Percentiles rank a stretch among this genome's conserved stretches.
These are phyloP conservation scores for Pholiota conissans DNA, from an alignment of 768 basidiomycete genomes.

Conservation along the genomic window DNA sequence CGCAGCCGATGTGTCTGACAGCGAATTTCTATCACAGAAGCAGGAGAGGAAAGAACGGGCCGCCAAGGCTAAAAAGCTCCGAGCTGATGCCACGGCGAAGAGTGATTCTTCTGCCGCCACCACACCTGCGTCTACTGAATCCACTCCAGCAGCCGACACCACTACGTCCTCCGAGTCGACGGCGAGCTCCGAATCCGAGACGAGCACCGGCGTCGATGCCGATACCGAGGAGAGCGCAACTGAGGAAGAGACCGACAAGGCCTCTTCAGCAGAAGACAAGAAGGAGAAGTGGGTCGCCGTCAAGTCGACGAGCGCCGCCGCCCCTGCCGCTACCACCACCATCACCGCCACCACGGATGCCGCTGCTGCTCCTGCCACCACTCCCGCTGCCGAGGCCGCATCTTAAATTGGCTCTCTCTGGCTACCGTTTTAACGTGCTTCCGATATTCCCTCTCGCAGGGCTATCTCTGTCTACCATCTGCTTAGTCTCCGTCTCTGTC, in stretches of 20 bases:
- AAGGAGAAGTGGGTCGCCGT: constrained; percentile 82
- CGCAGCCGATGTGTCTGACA: constrained; percentile 10
- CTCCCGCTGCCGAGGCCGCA: constrained; percentile 17
- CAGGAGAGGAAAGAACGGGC: constrained; percentile 45
- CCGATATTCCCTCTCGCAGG: neutral
- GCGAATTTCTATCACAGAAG: constrained; percentile 35
- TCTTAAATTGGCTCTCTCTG: constrained; percentile 13
- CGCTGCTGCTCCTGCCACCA: constrained; percentile 19
- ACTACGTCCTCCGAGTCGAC: constrained; percentile 24
- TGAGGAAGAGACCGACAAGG: constrained; percentile 64
- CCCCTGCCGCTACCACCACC: too few relatives aligned
- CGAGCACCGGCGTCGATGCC: constrained; percentile 62
- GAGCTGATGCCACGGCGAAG: constrained; percentile 49
- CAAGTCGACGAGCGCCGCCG: constrained; percentile 39
- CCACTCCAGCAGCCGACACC: constrained; percentile 24
- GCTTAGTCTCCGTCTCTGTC: constrained; percentile 18
- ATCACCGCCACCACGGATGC: constrained; percentile 14
- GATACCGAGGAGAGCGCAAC: constrained; percentile 78
- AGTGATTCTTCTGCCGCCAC: constrained; percentile 36
- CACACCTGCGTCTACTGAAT: constrained; percentile 35
- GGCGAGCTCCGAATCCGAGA: constrained; percentile 61
- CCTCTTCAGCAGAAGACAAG: constrained; percentile 32
- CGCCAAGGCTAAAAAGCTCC: constrained; percentile 33
- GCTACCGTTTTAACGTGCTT: neutral
- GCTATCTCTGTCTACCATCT: constrained; percentile 16